Evolutionary conservation across 1,284 basidiomycete species (phyloP), one percentile per base, ranked within the genome.

Genomic region (Ceratobasidium sp.): DNA sequence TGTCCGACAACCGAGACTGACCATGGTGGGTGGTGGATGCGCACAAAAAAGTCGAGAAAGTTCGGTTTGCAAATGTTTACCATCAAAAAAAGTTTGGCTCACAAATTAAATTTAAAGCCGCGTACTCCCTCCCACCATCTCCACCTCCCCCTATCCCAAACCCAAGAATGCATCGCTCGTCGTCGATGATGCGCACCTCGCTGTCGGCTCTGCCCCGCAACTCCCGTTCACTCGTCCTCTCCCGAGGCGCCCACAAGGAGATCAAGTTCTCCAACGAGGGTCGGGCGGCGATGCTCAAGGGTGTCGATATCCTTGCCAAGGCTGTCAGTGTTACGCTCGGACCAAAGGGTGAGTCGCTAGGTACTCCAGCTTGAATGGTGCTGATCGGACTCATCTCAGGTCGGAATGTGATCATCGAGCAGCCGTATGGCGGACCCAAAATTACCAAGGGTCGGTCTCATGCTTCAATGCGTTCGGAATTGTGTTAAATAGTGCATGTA

Each of bases 341-440:
- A 76, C 97, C 97, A 71, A 99, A 99, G 85, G 95, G 94, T 92
- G 75, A 16, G 86, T 80, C 14, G 61, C 41, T n/a, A 56, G 41
- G 29, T 22, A 41, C 29, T 19, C 41, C 29, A 66, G 29, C n/a
- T n/a, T 39, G 41, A 29, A 22, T n/a, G 74, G 59, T 78, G 72
- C 80, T 74, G n/a, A 19, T 29, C 59, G 39, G 16, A 22, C 53
- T 31, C 77, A 59, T 66, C 56, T 11, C 77, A 93, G 93, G 95
- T 80, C 90, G 97, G 80, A 99, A 98, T 83, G 97, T 98, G 80
- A 98, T 99, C 86, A 98, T 99, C 81, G 96, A 98, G 83, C 97
- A 98, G 87, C 89, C 95, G 46, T 99, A 92, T 80, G 97, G 97
- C 79, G 95, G 95, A 66, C 97, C 97, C 77, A 98, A 99, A 85